Percentiles rank a stretch among this genome's conserved stretches.
Evolutionary conservation across 306 rosid genomes (phyloP).

Genomic region (Vigna mungo): DNA sequence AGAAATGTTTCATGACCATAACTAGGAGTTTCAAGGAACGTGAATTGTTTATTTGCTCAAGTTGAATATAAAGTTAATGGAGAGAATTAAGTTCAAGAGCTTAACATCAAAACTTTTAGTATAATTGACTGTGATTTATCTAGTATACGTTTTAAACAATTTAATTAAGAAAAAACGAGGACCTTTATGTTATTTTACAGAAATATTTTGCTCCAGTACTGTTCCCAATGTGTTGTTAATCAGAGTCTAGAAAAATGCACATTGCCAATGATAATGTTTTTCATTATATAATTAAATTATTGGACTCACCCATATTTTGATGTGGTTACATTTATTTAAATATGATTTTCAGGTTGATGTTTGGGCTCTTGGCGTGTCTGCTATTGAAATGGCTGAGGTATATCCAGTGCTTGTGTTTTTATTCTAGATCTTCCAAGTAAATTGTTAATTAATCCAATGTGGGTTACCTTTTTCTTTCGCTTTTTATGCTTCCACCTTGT

Average conservation of each 20-base stretch:
- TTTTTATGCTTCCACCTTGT: neutral
- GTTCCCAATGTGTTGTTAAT: neutral
- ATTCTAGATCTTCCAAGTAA: slow-evolving; percentile 14
- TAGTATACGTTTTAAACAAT: neutral
- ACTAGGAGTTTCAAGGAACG: neutral
- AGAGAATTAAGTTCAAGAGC: slow-evolving; percentile 21
- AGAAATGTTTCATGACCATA: too few species aligned
- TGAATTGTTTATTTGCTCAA: neutral
- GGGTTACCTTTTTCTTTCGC: neutral
- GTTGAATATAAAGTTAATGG: neutral
- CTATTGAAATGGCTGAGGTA: slow-evolving; percentile 99
- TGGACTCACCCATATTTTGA: slow-evolving; percentile 11
- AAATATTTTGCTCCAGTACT: slow-evolving; percentile 30
- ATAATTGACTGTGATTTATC: slow-evolving; percentile 10
- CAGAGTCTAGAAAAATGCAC: slow-evolving; percentile 16
- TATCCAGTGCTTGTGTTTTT: slow-evolving; percentile 30
- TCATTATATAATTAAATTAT: slow-evolving; percentile 21
- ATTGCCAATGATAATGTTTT: slow-evolving; percentile 24
- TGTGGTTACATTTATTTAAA: slow-evolving; percentile 34
- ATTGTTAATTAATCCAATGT: slow-evolving; percentile 22
- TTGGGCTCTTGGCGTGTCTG: slow-evolving; percentile 99
- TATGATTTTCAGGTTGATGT: slow-evolving; percentile 83
- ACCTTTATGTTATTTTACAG: slow-evolving; percentile 34
- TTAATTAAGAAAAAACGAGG: slow-evolving; percentile 24
- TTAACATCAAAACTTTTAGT: neutral